A percentile compares a stretch with the other conserved stretches of the same genome.
phyloP scores from a whole-genome alignment of 805 yeast genomes.

The Ogataea nonfermentans region DNA sequence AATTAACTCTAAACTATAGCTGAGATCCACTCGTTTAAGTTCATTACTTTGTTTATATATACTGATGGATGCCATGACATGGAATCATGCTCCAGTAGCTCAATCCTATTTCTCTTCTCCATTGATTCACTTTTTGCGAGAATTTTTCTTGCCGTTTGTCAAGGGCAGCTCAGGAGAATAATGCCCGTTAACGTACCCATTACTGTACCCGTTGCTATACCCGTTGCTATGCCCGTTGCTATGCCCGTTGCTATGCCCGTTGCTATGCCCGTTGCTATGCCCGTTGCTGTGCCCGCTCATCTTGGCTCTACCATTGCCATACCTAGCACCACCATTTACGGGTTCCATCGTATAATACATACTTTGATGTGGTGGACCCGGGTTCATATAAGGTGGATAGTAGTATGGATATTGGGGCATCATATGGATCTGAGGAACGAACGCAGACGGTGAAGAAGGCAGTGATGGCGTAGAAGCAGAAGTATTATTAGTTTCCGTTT shows the following conservation, averaged over 20 bases:
- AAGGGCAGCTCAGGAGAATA: conserved; percentile 1
- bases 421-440: conserved; percentile 12
- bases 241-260: too few species aligned
- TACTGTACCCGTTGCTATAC: too few species aligned
- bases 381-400: conserved; percentile 18
- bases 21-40: not conserved
- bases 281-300: conserved; percentile 6
- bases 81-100: too few species aligned
- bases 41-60: conserved; percentile 7
- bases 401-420: conserved; percentile 18
- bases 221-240: too few species aligned
- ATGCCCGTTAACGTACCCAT: conserved; percentile 6
- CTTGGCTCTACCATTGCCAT: conserved; percentile 13
- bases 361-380: conserved; percentile 10
- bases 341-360: conserved; percentile 14
- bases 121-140: conserved; percentile 8
- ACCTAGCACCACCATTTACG: conserved; percentile 3
- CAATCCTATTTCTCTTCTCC: conserved; percentile 1
- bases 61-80: conserved; percentile 3
- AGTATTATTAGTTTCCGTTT: conserved; percentile 4
- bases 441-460: conserved; percentile 8
- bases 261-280: too few species aligned
- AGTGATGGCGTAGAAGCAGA: conserved; percentile 7
- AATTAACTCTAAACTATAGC: conserved; percentile 40
- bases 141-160: conserved; percentile 6